phyloP scores from a whole-genome alignment of 1,284 basidiomycete genomes.

The Ustilago shanxiensis region DNA sequence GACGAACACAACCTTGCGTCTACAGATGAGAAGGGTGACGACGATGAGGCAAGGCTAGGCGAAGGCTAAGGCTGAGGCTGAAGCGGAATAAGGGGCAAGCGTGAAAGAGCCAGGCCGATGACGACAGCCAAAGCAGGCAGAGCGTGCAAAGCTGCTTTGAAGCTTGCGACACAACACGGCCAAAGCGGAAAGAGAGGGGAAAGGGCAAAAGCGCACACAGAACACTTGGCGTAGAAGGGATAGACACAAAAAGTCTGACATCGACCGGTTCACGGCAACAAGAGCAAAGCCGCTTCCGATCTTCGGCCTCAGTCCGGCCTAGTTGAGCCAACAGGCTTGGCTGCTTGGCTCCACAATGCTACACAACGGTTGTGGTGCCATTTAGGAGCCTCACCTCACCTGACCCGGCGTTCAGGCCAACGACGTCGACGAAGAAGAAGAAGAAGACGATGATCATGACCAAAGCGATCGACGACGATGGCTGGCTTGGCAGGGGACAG shows the following conservation, averaged over 20 bases:
- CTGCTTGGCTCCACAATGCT: too few species aligned
- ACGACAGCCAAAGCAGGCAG: neutral
- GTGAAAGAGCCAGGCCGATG: constrained; percentile 6
- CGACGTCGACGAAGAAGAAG: too few species aligned
- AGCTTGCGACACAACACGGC: too few species aligned
- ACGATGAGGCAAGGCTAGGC: constrained; percentile 1
- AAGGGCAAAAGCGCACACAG: too few species aligned
- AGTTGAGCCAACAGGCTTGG: neutral
- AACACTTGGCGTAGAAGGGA: too few species aligned
- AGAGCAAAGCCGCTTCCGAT: constrained; percentile 14
- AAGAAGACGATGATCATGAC: too few species aligned
- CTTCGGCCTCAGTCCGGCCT: constrained; percentile 11
- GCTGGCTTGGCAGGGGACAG: too few species aligned
- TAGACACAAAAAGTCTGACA: too few species aligned
- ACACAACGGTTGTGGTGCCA: too few species aligned
- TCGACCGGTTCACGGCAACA: constrained; percentile 12
- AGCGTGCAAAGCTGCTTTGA: too few species aligned
- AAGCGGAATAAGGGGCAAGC: neutral
- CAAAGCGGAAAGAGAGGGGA: neutral
- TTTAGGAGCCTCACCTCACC: neutral
- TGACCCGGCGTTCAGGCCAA: too few species aligned
- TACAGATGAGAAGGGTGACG: neutral
- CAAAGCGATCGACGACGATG: too few species aligned
- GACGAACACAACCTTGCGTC: neutral
- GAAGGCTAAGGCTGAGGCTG: neutral